Evolutionary conservation across 768 basidiomycete genomes (phyloP).

Genomic region (Cystobasidium tubakii): DNA sequence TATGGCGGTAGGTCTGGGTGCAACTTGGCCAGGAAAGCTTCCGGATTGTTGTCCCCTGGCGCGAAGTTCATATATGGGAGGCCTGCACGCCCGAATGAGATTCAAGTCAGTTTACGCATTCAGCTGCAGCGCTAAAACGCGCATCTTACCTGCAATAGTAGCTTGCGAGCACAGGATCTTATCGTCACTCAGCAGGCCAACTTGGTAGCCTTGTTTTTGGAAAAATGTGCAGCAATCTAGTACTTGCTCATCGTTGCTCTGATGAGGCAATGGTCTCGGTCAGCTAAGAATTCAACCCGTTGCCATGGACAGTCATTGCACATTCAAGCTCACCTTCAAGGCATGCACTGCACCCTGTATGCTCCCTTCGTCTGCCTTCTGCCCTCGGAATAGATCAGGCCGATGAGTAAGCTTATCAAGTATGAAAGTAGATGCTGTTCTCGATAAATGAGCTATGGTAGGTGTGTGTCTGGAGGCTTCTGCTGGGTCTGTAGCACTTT

Average conservation of each 20-base stretch:
- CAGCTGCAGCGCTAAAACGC: not conserved
- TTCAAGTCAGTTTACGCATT: not conserved
- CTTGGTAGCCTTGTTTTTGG: constrained; percentile 10
- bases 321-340: not conserved
- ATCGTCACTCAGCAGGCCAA: constrained; percentile 30
- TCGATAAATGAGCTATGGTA: not conserved
- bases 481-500: not conserved
- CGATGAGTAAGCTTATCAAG: constrained; percentile 13
- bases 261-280: not conserved
- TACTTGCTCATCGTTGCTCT: constrained; percentile 10
- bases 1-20: constrained; percentile 27
- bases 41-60: not conserved
- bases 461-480: not conserved
- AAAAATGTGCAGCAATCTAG: constrained; percentile 3
- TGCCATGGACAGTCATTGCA: no score
- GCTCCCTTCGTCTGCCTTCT: not conserved
- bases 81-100: not conserved
- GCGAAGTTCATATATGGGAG: not conserved
- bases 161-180: constrained; percentile 16
- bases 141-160: not conserved
- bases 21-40: not conserved
- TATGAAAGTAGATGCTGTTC: not conserved
- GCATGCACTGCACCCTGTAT: not conserved
- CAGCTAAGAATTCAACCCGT: not conserved
- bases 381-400: constrained; percentile 20